Base-by-base conservation (phyloP, 352 stramenopile genomes). In the Globisporangium nagaii region DNA sequence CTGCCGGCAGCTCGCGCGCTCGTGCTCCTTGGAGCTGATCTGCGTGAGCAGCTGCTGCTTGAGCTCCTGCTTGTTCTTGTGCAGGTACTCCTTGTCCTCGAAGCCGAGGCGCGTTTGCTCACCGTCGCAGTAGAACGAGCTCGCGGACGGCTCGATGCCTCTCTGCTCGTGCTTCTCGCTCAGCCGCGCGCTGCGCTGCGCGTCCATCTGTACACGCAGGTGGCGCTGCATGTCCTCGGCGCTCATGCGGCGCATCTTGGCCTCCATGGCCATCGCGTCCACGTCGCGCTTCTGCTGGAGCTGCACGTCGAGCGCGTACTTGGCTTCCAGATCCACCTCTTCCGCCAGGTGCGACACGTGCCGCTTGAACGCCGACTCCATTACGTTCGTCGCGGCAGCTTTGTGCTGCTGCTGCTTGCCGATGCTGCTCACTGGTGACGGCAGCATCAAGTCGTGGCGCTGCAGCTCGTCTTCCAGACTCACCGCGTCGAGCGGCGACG, bases 181-280 rank as follows among this genome's bases (percentile, higher is more conserved):
- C 30, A 58, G 51, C 13, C 63, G 56, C 1, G 58, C 35, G 3
- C 64, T 58, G 1, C 68, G 66, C 5, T 62, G 68, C 19, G 73
- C 57, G 13, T 78, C 63, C 61, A 88, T 88, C 58, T 88, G 78
- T 52, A 65, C 34, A 11, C 66, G 57, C 30, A 88, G 52, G 20
- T 83, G 68, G n/a, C 64, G 66, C 58, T 88, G 78, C 15, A 88
- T 53, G 53, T 85, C 73, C 34, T 85, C 69, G 2, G 75, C 78
- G 32, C 62, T 73, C 51, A 71, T 45, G 1, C 78, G 68, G 0
- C 71, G 64, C 68, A 74, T 74, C 36, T 67, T 73, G 22, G 62
- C 62, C 40, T 88, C 75, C 1, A 80, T 50, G 15, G 71, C 71
- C 35, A 86, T 60, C 4, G 65, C 70, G 10, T 85, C 75, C 20